Base-by-base conservation (phyloP, 768 basidiomycete genomes). In the Paxillus ammoniavirescens region DNA sequence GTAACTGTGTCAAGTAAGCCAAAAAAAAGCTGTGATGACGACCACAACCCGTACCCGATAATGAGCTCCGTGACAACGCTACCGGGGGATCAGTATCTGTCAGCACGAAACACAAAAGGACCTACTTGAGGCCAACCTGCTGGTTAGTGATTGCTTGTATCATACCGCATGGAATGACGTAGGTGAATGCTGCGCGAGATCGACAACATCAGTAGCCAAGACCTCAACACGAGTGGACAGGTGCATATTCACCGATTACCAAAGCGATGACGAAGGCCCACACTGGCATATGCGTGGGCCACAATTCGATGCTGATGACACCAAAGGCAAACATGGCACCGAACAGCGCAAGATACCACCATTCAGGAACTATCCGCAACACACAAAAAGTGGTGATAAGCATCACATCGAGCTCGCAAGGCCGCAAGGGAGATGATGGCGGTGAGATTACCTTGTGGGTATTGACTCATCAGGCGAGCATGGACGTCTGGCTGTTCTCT, bases 401-500 rank as follows among this genome's bases (percentile, higher is more conserved):
- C 17, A 33, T 8, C 26, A 50, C 3, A 2, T 6, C 15, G n/a
- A 40, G 18, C 33, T 36, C 17, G 10, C 8, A 30, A 21, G 8
- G 9, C 15, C 12, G 35, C 13, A 21, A 14, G 9, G 8, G 6
- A 33, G 7, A 46, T 14, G 31, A 30, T 8, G 28, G 28, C 2
- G 9, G n/a, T 28, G 36, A 3, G 15, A 5, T 38, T 57, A 71
- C 70, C 68, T 56, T 65, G 87, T 1, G 73, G 76, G 65, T 94
- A 94, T 46, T 72, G 71, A 12, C 79, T 74, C 92, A 93, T 93
- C 36, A 93, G 75, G 12, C 89, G 81, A 17, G 89, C 88, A 61
- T 93, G 91, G 55, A 93, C 82, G 72, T 93, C 91, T 0, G 88
- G 87, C 62, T 90, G 87, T 61, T 93, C 92, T 45, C 78, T 68